Conservation (phyloP, 1,284 basidiomycete species). For the Cutaneotrichosporon mucoides region DNA sequence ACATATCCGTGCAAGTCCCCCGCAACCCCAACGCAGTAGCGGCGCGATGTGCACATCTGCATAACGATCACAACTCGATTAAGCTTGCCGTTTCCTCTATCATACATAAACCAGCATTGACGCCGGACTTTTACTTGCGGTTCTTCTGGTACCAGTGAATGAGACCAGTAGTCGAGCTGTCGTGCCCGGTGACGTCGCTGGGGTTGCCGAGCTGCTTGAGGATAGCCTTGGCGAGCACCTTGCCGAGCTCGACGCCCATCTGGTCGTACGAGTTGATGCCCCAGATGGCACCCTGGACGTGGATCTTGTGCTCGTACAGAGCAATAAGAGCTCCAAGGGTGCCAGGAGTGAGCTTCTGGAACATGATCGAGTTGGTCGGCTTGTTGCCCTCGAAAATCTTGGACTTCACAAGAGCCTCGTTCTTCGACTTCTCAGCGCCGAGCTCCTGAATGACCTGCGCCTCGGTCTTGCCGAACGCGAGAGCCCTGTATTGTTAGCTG, state of each 20-base stretch:
- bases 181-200: constrained; percentile 83
- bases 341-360: constrained; percentile 85
- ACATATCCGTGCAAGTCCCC: not conserved
- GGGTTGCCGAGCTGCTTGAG: constrained; percentile 76
- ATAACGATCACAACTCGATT: not conserved
- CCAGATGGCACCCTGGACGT: constrained; percentile 95
- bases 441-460: constrained; percentile 80
- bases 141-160: constrained; percentile 91
- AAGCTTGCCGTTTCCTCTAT: constrained; percentile 1
- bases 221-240: constrained; percentile 90
- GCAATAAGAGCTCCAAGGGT: constrained; percentile 64
- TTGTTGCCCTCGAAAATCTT: constrained; percentile 98
- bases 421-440: constrained; percentile 62
- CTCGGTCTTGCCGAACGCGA: constrained; percentile 97
- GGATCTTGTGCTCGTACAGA: constrained; percentile 88
- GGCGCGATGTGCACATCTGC: no score
- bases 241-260: constrained; percentile 88
- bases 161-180: constrained; percentile 88
- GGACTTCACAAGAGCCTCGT: constrained; percentile 83
- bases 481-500: constrained; percentile 54
- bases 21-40: no score
- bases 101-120: not conserved
- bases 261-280: constrained; percentile 90
- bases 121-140: constrained; percentile 50
- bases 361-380: constrained; percentile 94